These are phyloP conservation scores for Prunus mira DNA, from an alignment of 306 rosid species.

Conservation along the genomic window DNA sequence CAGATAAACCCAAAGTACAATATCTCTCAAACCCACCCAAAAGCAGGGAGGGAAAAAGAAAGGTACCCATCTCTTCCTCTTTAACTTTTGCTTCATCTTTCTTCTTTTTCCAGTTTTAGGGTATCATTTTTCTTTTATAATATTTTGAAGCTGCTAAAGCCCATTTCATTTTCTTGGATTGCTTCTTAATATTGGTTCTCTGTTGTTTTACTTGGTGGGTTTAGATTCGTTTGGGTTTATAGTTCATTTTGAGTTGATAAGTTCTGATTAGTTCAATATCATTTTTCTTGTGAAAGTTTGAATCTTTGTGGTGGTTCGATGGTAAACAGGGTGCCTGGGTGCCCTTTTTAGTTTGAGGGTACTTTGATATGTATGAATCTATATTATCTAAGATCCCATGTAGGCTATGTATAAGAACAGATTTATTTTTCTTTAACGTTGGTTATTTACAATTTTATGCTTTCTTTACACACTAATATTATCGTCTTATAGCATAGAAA, in stretches of 20 bases:
- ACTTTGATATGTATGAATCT: not conserved
- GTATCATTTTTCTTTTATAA: not conserved
- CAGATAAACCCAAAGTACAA: not conserved
- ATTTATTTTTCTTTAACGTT: not conserved
- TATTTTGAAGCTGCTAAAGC: not conserved
- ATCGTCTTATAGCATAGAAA: no score
- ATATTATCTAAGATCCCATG: not conserved
- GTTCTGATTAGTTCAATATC: constrained; percentile 36
- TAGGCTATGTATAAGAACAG: not conserved
- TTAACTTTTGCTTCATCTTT: not conserved
- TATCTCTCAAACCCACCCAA: not conserved
- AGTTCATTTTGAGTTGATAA: not conserved
- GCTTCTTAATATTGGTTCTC: not conserved
- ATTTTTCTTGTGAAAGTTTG: constrained; percentile 1
- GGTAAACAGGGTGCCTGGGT: not conserved
- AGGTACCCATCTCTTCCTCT: constrained; percentile 30
- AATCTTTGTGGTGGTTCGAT: constrained; percentile 8
- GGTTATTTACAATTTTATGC: not conserved
- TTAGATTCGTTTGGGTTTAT: not conserved
- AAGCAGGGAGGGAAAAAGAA: not conserved
- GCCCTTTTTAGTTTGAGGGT: not conserved
- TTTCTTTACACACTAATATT: no score
- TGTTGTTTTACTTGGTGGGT: not conserved
- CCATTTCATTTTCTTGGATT: not conserved
- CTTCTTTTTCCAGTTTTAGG: constrained; percentile 15